These are phyloP conservation scores for Globisporangium viniferum DNA, from an alignment of 352 stramenopile genomes.

Conservation along the genomic window DNA sequence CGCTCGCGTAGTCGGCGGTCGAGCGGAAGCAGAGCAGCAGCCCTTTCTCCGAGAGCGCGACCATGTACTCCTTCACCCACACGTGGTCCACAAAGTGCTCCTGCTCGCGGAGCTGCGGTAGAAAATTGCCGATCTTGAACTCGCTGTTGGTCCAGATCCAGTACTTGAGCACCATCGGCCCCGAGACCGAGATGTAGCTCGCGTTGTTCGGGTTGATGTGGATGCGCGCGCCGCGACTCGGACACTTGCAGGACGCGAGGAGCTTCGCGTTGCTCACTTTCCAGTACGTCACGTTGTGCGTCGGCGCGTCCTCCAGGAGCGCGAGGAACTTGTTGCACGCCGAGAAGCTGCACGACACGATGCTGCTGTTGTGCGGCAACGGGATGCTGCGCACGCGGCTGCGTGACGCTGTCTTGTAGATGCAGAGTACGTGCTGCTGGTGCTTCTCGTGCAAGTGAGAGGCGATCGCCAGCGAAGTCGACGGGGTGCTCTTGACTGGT, in stretches of 20 bases:
- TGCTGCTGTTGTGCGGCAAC: conserved; percentile 47
- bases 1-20: conserved; percentile 40
- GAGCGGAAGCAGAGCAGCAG: conserved; percentile 64
- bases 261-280: conserved; percentile 79
- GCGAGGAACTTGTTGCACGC: conserved; percentile 75
- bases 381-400: conserved; percentile 41
- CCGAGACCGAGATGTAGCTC: conserved; percentile 75
- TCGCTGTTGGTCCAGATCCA: conserved; percentile 78
- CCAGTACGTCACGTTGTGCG: conserved; percentile 76
- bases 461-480: conserved; percentile 15
- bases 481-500: conserved; percentile 1
- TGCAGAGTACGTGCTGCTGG: conserved; percentile 49
- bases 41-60: conserved; percentile 64
- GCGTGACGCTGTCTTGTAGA: conserved; percentile 55
- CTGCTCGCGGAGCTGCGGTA: conserved; percentile 70
- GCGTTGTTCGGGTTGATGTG: conserved; percentile 65
- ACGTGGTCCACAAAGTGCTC: conserved; percentile 82
- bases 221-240: conserved; percentile 60
- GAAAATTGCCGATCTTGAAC: conserved; percentile 77
- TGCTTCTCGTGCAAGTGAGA: conserved; percentile 23
- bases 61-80: conserved; percentile 72
- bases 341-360: conserved; percentile 70
- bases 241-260: conserved; percentile 62
- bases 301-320: conserved; percentile 65
- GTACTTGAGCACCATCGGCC: conserved; percentile 72